phyloP scores from a whole-genome alignment of 306 rosid species.

The Heteromeles arbutifolia region DNA sequence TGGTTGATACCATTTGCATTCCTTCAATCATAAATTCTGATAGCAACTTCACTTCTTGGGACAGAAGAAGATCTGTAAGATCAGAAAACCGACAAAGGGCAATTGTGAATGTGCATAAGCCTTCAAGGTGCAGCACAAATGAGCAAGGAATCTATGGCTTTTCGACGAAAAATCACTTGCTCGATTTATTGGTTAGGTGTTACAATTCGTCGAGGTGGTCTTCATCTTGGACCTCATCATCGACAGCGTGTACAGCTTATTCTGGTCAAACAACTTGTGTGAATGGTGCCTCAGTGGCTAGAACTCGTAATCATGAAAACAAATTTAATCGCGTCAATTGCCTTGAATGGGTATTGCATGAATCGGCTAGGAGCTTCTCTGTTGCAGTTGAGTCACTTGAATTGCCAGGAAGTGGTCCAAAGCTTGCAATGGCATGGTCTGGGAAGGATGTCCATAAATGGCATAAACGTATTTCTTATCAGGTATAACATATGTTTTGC shows the following conservation, averaged over 20 bases:
- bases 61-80: slow-evolving; percentile 29
- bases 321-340: slow-evolving; percentile 40
- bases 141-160: slow-evolving; percentile 26
- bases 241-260: slow-evolving; percentile 21
- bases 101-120: slow-evolving; percentile 16
- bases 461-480: slow-evolving; percentile 56
- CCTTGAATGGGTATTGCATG: slow-evolving; percentile 49
- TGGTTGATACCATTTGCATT: not conserved
- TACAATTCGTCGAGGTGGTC: slow-evolving; percentile 24
- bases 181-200: slow-evolving; percentile 24
- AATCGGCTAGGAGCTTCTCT: slow-evolving; percentile 64
- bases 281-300: slow-evolving; percentile 18
- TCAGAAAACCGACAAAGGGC: slow-evolving; percentile 28
- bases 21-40: slow-evolving; percentile 5
- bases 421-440: slow-evolving; percentile 66
- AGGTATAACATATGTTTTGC: slow-evolving; percentile 21
- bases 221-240: slow-evolving; percentile 25
- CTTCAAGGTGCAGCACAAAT: slow-evolving; percentile 21
- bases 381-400: slow-evolving; percentile 41
- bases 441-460: slow-evolving; percentile 62
- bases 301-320: slow-evolving; percentile 12
- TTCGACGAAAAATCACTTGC: slow-evolving; percentile 16
- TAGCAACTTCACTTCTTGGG: slow-evolving; percentile 12
- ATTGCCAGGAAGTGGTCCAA: slow-evolving; percentile 44
- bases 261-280: slow-evolving; percentile 24